Percentiles rank a stretch among this genome's conserved stretches.
These are phyloP conservation scores for Colletotrichum musicola DNA, from an alignment of 2,329 filamentous ascomycete species.

Conservation along the genomic window DNA sequence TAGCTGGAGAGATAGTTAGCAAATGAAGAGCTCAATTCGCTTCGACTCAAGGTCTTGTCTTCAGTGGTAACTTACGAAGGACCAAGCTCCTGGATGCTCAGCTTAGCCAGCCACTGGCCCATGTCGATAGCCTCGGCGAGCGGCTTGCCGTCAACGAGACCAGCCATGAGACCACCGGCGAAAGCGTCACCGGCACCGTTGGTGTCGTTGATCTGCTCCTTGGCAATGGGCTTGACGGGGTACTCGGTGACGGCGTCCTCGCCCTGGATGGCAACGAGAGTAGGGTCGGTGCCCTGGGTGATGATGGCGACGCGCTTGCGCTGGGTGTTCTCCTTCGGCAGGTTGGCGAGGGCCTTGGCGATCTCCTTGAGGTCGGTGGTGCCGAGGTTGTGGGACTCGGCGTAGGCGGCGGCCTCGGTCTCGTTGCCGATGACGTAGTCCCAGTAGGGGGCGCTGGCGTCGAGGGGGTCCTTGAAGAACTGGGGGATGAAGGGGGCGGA, in stretches of 20 bases:
- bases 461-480: constrained; percentile 97
- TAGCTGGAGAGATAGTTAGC: constrained; percentile 64
- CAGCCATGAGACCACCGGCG: constrained; percentile 92
- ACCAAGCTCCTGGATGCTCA: constrained; percentile 95
- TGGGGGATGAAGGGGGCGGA: constrained; percentile 96
- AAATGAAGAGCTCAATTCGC: constrained; percentile 22
- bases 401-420: constrained; percentile 90
- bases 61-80: constrained; percentile 80
- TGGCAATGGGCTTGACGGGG: constrained; percentile 83
- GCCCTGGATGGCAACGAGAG: constrained; percentile 83
- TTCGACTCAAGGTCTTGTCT: background rate
- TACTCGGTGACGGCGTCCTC: constrained; percentile 80
- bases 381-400: constrained; percentile 81
- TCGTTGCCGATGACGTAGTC: constrained; percentile 98
- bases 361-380: constrained; percentile 86
- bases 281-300: constrained; percentile 94
- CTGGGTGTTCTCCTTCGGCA: constrained; percentile 92
- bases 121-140: constrained; percentile 86
- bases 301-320: constrained; percentile 89
- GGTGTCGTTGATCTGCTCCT: constrained; percentile 90
- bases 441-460: constrained; percentile 89
- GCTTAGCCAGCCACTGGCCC: constrained; percentile 95
- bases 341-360: constrained; percentile 84
- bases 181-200: constrained; percentile 98
- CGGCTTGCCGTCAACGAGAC: constrained; percentile 85